Base-by-base conservation (phyloP, 768 basidiomycete genomes). In the Podaxis mareebaensis region DNA sequence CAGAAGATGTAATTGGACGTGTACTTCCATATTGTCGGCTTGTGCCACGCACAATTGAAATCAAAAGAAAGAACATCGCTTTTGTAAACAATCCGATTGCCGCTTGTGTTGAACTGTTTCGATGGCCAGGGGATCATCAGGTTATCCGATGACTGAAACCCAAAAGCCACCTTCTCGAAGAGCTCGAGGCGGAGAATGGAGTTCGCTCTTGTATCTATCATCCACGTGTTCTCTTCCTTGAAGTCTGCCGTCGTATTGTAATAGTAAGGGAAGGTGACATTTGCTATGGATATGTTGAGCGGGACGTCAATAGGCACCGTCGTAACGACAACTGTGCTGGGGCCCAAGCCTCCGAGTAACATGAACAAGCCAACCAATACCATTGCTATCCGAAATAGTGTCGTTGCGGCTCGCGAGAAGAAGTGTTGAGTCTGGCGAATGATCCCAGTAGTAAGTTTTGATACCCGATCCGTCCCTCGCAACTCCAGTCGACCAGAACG, bases 101-200 rank as follows among this genome's bases (percentile, higher is more conserved):
- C 5, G 12, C n/a, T 58, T 8, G 22, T 11, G n/a, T 44, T 38
- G 8, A 44, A 42, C 6, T 46, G 20, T 11, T 58, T 42, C 13
- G 39, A 44, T 11, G 56, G 56, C 42, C 56, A 58, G 17, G 56
- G 56, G 12, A 58, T 58, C 56, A 58, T 28, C 40, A 58, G 12
- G 17, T 46, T 58, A 2, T 46, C 20, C 40, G 56, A 46, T 17
- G 56, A 3, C 2, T 58, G 22, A 30, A 42, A 58, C 2, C 56
- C 42, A 28, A 58, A 58, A 12, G 39, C 24, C 5, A 24, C 56
- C 24, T 58, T 58, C 12, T 58, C 56, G 39, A 58, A 58, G 24
- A 58, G 56, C 56, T 58, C 40, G 3, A 58, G 56, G 15, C 42
- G 39, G 15, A 58, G 56, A 15, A 58, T 46, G 15, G 42, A 40